Base-by-base conservation (phyloP, 257 asterid species). In the Solanum okadae region DNA sequence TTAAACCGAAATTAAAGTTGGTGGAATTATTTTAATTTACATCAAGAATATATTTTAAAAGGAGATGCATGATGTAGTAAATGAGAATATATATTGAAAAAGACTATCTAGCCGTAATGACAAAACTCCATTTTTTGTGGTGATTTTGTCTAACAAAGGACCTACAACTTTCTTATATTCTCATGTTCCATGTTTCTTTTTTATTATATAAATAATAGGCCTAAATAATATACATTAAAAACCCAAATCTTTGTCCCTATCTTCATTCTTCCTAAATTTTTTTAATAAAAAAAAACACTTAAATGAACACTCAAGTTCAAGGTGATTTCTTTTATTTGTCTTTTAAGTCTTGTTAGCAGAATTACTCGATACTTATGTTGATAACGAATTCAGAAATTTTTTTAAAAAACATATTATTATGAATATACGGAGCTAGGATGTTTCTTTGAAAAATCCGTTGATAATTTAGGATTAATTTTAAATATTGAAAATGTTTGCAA, bases 131-230 rank as follows among this genome's bases (percentile, higher is more conserved):
- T 82, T 73, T 13, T 31, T 22, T 40, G 82, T 33, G 89, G 89
- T 85, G 77, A 18, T 46, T 42, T 81, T 87, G 90, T 90, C 91
- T 78, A 42, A 59, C 82, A 87, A 90, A 87, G 81, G 72, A 77
- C 87, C 87, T 8, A 78, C 91, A 89, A 18, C 56, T n/a, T 34
- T 71, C 8, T 29, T 13, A 16, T 44, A 79, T 79, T 16, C 10
- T 79, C 27, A 79, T 27, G 85, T 27, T 13, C 67, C 9, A 46
- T 46, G 29, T 46, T 18, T 61, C 29, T 29, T 81, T 13, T 46
- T 46, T 16, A 52, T 46, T 16, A 56, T 56, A 56, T 18, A 6
- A 52, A 56, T 56, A 56, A 56, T 52, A 52, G 63, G 63, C 63
- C 1, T 52, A 52, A 18, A 56, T 56, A 56, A 56, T 42, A 31